These are phyloP conservation scores for Ballota nigra DNA, from an alignment of 257 asterid species.

Conservation along the genomic window DNA sequence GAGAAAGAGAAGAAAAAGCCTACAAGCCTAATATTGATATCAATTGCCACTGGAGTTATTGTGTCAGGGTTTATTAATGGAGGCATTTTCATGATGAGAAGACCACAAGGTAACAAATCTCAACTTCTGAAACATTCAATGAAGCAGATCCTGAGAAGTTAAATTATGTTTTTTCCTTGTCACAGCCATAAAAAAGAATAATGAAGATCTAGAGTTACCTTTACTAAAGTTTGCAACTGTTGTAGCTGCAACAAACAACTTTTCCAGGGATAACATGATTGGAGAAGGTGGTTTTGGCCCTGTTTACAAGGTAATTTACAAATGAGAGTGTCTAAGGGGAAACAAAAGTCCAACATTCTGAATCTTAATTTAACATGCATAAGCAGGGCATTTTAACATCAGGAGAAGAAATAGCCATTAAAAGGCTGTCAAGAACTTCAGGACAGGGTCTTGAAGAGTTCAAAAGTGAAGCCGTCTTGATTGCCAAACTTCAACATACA, in stretches of 20 bases:
- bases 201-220: constrained; percentile 33
- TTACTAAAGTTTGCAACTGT: constrained; percentile 24
- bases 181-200: background rate
- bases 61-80: constrained; percentile 12
- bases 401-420: constrained; percentile 40
- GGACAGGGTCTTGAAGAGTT: constrained; percentile 37
- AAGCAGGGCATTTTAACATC: constrained; percentile 35
- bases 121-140: background rate
- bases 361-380: constrained; percentile 1
- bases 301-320: constrained; percentile 35
- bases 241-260: constrained; percentile 32
- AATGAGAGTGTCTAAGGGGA: too few relatives aligned
- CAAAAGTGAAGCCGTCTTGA: constrained; percentile 27
- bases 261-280: constrained; percentile 26
- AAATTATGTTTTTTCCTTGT: background rate
- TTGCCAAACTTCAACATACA: constrained; percentile 44
- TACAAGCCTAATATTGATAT: constrained; percentile 4
- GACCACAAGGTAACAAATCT: constrained; percentile 10
- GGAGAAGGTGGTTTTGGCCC: constrained; percentile 40
- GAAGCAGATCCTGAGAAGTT: background rate
- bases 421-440: constrained; percentile 39
- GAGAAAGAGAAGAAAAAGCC: constrained; percentile 1
- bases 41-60: constrained; percentile 24
- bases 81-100: constrained; percentile 4
- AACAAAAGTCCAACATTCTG: background rate